Base-by-base conservation (phyloP, 108 stramenopile genomes). In the Halocafeteria seosinensis region DNA sequence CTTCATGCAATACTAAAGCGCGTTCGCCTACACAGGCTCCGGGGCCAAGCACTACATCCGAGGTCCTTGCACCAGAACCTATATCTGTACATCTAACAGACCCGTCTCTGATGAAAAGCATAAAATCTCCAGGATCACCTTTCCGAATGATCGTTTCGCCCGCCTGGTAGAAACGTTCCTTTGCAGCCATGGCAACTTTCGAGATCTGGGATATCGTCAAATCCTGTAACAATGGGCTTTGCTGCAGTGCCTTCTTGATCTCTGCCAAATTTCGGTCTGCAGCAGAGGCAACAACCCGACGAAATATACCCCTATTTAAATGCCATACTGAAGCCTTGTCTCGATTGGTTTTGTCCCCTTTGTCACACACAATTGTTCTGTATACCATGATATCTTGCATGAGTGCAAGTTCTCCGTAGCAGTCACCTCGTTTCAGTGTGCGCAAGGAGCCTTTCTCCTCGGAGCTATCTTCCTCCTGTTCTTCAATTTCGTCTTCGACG, bases 81-180 rank as follows among this genome's bases (percentile, higher is more conserved):
- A 61, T 42, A 8, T 63, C 50, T 5, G 68, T 30, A n/a, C 57
- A 57, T 12, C 31, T 35, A n/a, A 69, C 68, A 27, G 50, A 25
- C 4, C 68, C 68, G 32, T 23, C 29, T n/a, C 21, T 52, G 63
- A 69, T 69, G 28, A 69, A 61, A 55, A 63, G 63, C 60, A 69
- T 61, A 34, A 28, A 32, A 1, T 62, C 61, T 11, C 68, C 68
- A 29, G 53, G 29, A 11, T 69, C 68, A 9, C 68, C 68, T 33
- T 66, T 66, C 29, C 35, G 31, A 29, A 66, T 62, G 23, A 66
- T 63, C 23, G 30, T 36, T 4, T 57, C 60, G 1, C 65, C 65
- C 6, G n/a, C 17, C 11, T 17, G 62, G 59, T 35, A 62, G 0
- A 34, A 28, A 9, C 11, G 5, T 11, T 32, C 63, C 1, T 29